phyloP scores from a whole-genome alignment of 164 flowering plant species.

The Paratinospora sagittata region DNA sequence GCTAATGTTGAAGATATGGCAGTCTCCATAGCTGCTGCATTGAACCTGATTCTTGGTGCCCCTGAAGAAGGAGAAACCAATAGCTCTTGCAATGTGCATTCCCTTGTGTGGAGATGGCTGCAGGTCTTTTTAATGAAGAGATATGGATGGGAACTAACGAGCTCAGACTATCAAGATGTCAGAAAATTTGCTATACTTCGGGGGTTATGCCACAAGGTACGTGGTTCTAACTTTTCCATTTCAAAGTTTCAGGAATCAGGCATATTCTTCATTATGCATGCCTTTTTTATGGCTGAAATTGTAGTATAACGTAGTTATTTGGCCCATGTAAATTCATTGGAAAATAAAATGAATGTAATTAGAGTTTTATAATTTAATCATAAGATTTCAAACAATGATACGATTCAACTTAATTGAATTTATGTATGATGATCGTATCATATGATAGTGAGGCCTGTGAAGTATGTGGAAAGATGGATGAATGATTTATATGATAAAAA shows the following conservation, averaged over 20 bases:
- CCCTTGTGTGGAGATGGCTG: slow-evolving; percentile 85
- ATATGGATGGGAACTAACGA: slow-evolving; percentile 80
- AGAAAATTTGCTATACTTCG: slow-evolving; percentile 84
- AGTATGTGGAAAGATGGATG: not conserved
- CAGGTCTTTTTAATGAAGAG: slow-evolving; percentile 73
- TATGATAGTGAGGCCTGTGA: too few relatives aligned
- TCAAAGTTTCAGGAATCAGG: not conserved
- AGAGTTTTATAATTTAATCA: not conserved
- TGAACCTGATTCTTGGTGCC: slow-evolving; percentile 88
- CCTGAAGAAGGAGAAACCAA: slow-evolving; percentile 41
- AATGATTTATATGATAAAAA: not conserved
- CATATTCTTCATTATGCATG: not conserved
- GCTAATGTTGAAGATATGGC: slow-evolving; percentile 51
- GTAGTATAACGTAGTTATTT: not conserved
- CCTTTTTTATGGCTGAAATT: not conserved
- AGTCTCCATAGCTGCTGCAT: slow-evolving; percentile 64
- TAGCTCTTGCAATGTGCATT: slow-evolving; percentile 36
- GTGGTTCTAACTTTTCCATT: not conserved
- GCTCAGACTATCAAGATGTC: slow-evolving; percentile 54
- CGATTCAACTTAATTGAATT: too few relatives aligned
- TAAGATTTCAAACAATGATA: too few relatives aligned
- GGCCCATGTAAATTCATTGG: not conserved
- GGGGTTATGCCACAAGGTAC: slow-evolving; percentile 94
- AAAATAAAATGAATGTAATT: not conserved
- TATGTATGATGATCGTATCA: too few relatives aligned